phyloP scores from a whole-genome alignment of 257 asterid species.

The Cynanchum wilfordii region DNA sequence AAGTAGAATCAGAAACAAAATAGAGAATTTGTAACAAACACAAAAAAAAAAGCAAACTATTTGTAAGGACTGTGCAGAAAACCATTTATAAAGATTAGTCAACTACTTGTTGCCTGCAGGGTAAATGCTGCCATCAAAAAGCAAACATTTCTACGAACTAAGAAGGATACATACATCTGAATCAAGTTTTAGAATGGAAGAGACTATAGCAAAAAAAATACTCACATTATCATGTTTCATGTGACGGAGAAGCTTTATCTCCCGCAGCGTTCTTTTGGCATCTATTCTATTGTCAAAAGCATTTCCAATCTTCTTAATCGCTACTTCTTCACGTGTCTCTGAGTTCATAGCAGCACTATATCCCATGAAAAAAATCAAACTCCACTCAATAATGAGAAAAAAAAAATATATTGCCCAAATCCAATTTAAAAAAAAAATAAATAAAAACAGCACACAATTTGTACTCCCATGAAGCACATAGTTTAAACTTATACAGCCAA shows the following conservation, averaged over 20 bases:
- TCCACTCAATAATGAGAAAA: conserved; percentile 9
- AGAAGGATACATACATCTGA: not conserved
- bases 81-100: not conserved
- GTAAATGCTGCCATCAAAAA: conserved; percentile 4
- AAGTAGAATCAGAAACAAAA: not conserved
- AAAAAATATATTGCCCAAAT: not conserved
- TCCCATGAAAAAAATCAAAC: conserved; percentile 29
- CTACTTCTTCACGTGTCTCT: conserved; percentile 93
- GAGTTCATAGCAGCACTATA: conserved; percentile 88
- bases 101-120: not conserved
- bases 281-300: conserved; percentile 94
- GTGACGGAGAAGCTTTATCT: conserved; percentile 90
- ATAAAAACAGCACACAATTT: not conserved
- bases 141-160: not conserved
- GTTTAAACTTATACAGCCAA: not conserved
- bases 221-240: conserved; percentile 90
- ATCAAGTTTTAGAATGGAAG: not conserved
- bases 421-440: too few relatives aligned
- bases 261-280: conserved; percentile 91
- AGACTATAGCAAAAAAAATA: not conserved
- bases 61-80: not conserved
- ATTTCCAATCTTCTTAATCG: conserved; percentile 97
- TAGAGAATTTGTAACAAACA: not conserved
- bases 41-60: not conserved
- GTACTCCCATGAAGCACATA: not conserved